Evolutionary conservation across 805 yeast genomes (phyloP).

Genomic region (Saccharomycopsis microspora): DNA sequence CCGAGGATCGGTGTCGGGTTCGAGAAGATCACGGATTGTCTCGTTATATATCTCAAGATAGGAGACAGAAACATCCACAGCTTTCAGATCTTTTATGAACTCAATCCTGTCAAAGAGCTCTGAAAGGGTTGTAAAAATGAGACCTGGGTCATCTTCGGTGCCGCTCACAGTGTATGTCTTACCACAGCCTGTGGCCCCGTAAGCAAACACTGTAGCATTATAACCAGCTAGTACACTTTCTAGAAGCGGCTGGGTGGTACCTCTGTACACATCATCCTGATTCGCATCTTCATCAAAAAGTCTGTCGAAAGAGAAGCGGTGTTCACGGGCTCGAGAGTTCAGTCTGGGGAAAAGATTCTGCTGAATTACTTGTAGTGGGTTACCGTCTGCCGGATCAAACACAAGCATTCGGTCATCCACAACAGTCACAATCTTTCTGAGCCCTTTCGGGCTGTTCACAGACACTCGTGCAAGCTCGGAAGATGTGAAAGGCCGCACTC

Average conservation of each 20-base stretch:
- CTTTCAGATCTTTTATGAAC: conserved; percentile 38
- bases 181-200: conserved; percentile 98
- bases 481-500: conserved; percentile 75
- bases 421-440: conserved; percentile 63
- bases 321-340: conserved; percentile 49
- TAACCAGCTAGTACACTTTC: conserved; percentile 73
- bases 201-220: conserved; percentile 88
- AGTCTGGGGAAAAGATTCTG: conserved; percentile 27
- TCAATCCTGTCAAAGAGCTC: conserved; percentile 61
- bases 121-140: conserved; percentile 66
- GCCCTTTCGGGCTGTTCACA: conserved; percentile 32
- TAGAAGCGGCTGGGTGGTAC: conserved; percentile 61
- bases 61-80: conserved; percentile 51
- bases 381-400: conserved; percentile 73
- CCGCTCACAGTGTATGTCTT: conserved; percentile 89
- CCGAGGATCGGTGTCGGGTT: conserved; percentile 38
- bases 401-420: conserved; percentile 80
- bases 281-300: conserved; percentile 55
- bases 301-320: conserved; percentile 71
- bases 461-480: conserved; percentile 41
- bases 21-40: conserved; percentile 67
- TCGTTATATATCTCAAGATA: conserved; percentile 90
- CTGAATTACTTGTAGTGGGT: conserved; percentile 45
- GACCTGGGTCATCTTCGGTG: conserved; percentile 59
- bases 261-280: conserved; percentile 56